phyloP scores from a whole-genome alignment of 805 yeast species.

The Candida piceae region DNA sequence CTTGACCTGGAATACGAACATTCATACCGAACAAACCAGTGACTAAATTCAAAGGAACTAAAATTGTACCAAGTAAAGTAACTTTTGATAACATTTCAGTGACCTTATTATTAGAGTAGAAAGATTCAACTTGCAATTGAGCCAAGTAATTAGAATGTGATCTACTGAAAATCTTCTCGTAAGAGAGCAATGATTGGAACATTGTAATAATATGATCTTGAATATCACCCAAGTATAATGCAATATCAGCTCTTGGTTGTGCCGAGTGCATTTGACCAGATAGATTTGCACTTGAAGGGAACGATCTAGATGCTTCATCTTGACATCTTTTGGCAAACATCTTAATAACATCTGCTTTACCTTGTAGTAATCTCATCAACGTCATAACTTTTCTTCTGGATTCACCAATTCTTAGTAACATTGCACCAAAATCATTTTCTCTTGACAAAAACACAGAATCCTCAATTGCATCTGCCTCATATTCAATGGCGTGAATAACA shows the following conservation, averaged over 20 bases:
- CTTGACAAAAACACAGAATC: slow-evolving; percentile 80
- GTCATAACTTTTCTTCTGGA: slow-evolving; percentile 91
- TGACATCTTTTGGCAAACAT: slow-evolving; percentile 95
- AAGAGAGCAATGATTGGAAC: slow-evolving; percentile 85
- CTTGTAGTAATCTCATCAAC: slow-evolving; percentile 78
- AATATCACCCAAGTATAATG: slow-evolving; percentile 88
- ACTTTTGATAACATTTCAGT: slow-evolving; percentile 87
- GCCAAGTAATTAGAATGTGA: slow-evolving; percentile 92
- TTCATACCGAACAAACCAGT: slow-evolving; percentile 97
- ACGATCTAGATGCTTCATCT: slow-evolving; percentile 45
- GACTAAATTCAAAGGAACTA: slow-evolving; percentile 83
- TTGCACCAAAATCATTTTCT: slow-evolving; percentile 65
- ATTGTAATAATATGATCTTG: slow-evolving; percentile 97
- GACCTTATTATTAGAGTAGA: slow-evolving; percentile 76
- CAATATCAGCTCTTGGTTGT: slow-evolving; percentile 86
- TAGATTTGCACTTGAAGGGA: slow-evolving; percentile 13
- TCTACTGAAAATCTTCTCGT: slow-evolving; percentile 89
- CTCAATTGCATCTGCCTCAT: slow-evolving; percentile 78
- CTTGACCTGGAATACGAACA: slow-evolving; percentile 77
- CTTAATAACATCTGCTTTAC: slow-evolving; percentile 93
- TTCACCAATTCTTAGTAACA: slow-evolving; percentile 82
- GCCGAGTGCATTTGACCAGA: slow-evolving; percentile 22
- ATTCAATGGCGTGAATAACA: slow-evolving; percentile 68
- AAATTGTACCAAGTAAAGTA: slow-evolving; percentile 82
- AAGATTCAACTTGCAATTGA: slow-evolving; percentile 88